These are phyloP conservation scores for Psilocybe subaeruginosa DNA, from an alignment of 768 basidiomycete genomes.

Conservation along the genomic window DNA sequence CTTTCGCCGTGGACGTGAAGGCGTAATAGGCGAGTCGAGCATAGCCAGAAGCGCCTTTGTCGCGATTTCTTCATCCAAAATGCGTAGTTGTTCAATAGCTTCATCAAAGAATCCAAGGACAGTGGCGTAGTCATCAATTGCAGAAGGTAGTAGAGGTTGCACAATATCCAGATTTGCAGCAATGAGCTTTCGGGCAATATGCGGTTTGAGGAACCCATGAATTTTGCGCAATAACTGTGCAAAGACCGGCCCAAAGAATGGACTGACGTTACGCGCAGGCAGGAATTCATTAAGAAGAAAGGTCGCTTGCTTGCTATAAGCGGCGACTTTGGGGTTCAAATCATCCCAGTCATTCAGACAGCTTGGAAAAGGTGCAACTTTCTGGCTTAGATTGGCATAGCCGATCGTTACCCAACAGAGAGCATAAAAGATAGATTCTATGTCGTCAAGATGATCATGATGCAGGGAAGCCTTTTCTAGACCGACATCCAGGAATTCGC, in stretches of 20 bases:
- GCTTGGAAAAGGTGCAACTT: neutral
- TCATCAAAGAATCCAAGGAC: neutral
- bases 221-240: neutral
- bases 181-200: neutral
- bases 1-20: neutral
- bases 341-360: neutral
- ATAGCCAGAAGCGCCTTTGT: neutral
- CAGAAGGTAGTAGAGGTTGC: neutral
- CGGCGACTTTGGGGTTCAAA: neutral
- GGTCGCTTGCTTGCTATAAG: neutral
- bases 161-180: neutral
- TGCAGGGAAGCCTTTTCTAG: neutral
- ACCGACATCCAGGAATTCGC: neutral
- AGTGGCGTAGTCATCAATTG: neutral
- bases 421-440: slow-evolving; percentile 18
- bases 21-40: neutral
- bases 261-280: neutral
- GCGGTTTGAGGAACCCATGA: neutral
- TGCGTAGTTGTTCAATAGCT: neutral
- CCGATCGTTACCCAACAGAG: slow-evolving; percentile 13
- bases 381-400: neutral
- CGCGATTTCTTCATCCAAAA: neutral
- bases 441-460: slow-evolving; percentile 15
- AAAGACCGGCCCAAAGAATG: neutral
- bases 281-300: neutral